Evolutionary conservation across 768 basidiomycete species (phyloP).

Genomic region (Dioszegia crocea): DNA sequence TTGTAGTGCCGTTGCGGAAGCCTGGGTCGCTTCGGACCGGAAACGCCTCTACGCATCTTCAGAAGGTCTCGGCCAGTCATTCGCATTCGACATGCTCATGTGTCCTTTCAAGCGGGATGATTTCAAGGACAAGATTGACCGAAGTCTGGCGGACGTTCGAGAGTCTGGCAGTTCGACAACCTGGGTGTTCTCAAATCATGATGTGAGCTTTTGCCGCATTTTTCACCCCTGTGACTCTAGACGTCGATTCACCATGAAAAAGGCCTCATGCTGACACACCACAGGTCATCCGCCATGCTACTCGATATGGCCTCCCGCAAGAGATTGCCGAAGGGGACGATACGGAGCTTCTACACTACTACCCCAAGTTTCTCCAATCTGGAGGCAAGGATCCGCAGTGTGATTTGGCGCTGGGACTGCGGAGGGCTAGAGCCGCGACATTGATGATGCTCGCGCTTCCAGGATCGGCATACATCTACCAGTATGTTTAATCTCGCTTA

Average conservation of each 20-base stretch:
- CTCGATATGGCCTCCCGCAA: constrained; percentile 32
- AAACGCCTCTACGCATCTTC: constrained; percentile 33
- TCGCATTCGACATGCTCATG: constrained; percentile 41
- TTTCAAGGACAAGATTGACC: constrained; percentile 21
- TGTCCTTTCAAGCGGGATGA: constrained; percentile 25
- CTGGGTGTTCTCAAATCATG: constrained; percentile 38
- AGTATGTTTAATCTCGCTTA: constrained; percentile 18
- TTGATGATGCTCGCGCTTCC: constrained; percentile 39
- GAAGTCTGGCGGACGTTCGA: constrained; percentile 14
- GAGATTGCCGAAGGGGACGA: constrained; percentile 2
- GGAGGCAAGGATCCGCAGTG: constrained; percentile 17
- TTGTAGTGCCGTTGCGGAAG: constrained; percentile 37
- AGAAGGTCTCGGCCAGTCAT: constrained; percentile 37
- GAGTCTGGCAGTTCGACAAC: constrained; percentile 26
- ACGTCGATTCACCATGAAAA: no score
- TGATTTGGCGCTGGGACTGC: constrained; percentile 22
- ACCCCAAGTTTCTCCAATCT: constrained; percentile 13
- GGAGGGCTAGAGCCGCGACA: constrained; percentile 27
- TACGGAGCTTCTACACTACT: constrained; percentile 8
- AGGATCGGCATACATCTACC: constrained; percentile 41
- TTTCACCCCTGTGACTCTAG: no score
- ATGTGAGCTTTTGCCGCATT: background rate
- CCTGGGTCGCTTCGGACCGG: constrained; percentile 36
- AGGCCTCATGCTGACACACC: no score
- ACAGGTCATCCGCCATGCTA: constrained; percentile 35